Conservation (phyloP, 169 alveolate genomes). For the Plasmodium gonderi region DNA sequence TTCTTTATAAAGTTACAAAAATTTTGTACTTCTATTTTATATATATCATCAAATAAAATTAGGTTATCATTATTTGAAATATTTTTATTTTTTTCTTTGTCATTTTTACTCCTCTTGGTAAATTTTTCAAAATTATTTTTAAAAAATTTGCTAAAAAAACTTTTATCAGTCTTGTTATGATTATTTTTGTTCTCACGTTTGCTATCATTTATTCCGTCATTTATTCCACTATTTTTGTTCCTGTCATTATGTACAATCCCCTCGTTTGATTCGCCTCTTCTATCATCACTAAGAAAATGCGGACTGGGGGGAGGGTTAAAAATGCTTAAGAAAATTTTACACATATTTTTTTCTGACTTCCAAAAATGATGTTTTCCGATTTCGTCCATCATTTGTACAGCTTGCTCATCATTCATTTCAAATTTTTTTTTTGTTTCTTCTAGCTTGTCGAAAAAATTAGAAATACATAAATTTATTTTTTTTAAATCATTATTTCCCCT, state of each 20-base stretch:
- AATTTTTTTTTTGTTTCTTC: conserved; percentile 19
- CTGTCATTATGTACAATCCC: no score
- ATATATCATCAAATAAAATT: background rate
- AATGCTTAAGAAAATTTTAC: conserved; percentile 16
- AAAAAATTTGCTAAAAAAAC: conserved; percentile 6
- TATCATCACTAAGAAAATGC: background rate
- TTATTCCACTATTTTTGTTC: background rate
- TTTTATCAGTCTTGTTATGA: background rate
- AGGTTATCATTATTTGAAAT: background rate
- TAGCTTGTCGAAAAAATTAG: conserved; percentile 17
- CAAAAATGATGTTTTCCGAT: conserved; percentile 16
- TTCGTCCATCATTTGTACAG: conserved; percentile 15
- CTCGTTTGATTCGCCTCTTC: background rate
- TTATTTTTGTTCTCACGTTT: background rate
- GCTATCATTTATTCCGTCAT: background rate
- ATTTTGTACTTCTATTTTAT: background rate
- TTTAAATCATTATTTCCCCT: background rate
- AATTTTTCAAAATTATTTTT: conserved; percentile 28
- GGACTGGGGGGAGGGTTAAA: background rate
- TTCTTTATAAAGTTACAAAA: background rate
- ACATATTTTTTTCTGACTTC: conserved; percentile 52
- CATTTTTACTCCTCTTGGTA: background rate
- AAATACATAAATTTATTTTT: conserved; percentile 23
- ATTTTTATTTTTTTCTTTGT: background rate
- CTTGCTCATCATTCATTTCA: conserved; percentile 52